Evolutionary conservation across 805 yeast species (phyloP).

Genomic region (Metschnikowia kunwiensis): DNA sequence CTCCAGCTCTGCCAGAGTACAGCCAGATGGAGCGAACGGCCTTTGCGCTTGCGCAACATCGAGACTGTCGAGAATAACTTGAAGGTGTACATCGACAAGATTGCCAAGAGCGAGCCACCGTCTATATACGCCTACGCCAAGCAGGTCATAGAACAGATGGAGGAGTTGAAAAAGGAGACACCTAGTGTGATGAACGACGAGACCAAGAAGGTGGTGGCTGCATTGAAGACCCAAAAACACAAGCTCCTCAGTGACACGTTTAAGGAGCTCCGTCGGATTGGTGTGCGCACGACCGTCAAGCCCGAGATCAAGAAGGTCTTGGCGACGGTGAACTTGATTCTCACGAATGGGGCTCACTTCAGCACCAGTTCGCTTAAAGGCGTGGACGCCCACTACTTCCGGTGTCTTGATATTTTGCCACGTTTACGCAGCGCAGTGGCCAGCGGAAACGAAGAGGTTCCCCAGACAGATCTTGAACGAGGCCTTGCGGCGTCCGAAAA

Average conservation of each 20-base stretch:
- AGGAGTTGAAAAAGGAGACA: constrained; percentile 67
- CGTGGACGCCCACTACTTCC: constrained; percentile 54
- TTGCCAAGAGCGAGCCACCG: constrained; percentile 41
- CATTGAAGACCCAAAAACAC: constrained; percentile 77
- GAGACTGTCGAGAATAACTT: constrained; percentile 53
- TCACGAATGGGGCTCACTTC: constrained; percentile 54
- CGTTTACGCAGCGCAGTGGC: constrained; percentile 65
- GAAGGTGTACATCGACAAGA: constrained; percentile 41
- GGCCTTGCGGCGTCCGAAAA: constrained; percentile 78
- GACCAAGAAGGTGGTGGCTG: constrained; percentile 60
- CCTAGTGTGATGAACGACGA: constrained; percentile 71
- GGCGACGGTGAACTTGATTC: constrained; percentile 57
- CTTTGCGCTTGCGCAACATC: constrained; percentile 52
- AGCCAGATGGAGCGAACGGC: constrained; percentile 53
- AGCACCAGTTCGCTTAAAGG: constrained; percentile 34
- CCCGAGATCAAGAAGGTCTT: constrained; percentile 64
- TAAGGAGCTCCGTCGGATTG: constrained; percentile 71
- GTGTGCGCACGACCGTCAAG: constrained; percentile 64
- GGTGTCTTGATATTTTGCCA: constrained; percentile 77
- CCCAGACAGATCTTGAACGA: constrained; percentile 67
- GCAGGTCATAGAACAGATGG: constrained; percentile 55
- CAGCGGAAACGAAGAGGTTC: constrained; percentile 67
- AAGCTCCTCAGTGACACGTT: constrained; percentile 74
- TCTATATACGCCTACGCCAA: constrained; percentile 52
- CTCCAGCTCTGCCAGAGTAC: constrained; percentile 30